A percentile compares a stretch with the other conserved stretches of the same genome.
Evolutionary conservation across 306 rosid genomes (phyloP).

Genomic region (Malus asiatica): DNA sequence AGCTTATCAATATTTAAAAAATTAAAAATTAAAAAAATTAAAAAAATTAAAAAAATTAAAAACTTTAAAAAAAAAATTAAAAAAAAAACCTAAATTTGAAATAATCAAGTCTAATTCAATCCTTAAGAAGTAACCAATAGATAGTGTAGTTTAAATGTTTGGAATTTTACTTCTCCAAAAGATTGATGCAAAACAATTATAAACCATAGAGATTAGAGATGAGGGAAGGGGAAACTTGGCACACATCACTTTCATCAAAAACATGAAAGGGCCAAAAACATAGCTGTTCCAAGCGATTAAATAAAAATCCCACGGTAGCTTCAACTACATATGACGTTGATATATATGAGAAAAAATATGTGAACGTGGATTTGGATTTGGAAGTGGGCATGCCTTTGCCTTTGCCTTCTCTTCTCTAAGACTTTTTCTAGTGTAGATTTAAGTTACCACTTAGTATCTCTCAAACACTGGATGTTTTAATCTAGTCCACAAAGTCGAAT

Average conservation of each 20-base stretch:
- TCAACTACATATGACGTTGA: constrained; percentile 17
- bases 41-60: too few relatives aligned
- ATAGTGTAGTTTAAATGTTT: not conserved
- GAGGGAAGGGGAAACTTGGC: constrained; percentile 24
- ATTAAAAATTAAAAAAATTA: not conserved
- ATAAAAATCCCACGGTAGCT: not conserved
- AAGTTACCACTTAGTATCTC: too few relatives aligned
- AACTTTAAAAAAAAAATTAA: not conserved
- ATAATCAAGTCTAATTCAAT: not conserved
- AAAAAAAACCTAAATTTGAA: not conserved
- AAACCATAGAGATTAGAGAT: not conserved
- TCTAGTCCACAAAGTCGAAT: too few relatives aligned
- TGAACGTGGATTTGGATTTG: not conserved
- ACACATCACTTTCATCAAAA: constrained; percentile 27
- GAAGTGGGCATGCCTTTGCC: constrained; percentile 14
- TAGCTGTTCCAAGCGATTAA: not conserved
- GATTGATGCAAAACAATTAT: not conserved
- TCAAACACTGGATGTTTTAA: too few relatives aligned
- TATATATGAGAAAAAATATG: not conserved
- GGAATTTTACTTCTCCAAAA: not conserved
- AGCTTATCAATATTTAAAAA: not conserved
- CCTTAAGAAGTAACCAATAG: not conserved
- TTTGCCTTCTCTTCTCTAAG: too few relatives aligned
- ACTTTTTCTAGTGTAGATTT: too few relatives aligned
- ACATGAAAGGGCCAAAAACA: constrained; percentile 6